These are phyloP conservation scores for Pseudocercospora eumusae DNA, from an alignment of 2,329 filamentous ascomycete species.

Conservation along the genomic window DNA sequence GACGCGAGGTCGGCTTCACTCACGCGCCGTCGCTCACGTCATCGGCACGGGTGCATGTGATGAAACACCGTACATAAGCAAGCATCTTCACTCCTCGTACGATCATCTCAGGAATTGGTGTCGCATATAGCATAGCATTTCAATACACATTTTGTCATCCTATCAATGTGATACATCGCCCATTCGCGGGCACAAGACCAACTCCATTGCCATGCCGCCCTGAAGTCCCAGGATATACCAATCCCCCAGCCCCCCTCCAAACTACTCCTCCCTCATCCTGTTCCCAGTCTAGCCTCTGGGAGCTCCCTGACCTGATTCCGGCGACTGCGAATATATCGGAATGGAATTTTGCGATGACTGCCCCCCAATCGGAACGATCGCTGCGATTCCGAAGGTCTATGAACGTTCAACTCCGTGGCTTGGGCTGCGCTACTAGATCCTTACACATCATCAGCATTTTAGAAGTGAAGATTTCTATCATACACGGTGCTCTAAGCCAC, in stretches of 20 bases:
- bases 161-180: background rate
- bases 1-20: background rate
- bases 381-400: background rate
- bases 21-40: background rate
- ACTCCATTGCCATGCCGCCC: background rate
- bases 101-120: background rate
- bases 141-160: background rate
- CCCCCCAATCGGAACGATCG: background rate
- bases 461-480: background rate
- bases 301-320: background rate
- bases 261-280: background rate
- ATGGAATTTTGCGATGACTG: background rate
- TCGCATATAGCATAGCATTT: background rate
- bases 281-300: background rate
- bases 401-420: background rate
- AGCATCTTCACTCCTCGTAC: background rate
- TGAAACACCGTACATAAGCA: background rate
- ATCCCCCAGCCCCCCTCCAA: background rate
- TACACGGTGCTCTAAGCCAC: background rate
- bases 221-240: background rate
- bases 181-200: background rate
- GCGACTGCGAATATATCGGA: background rate
- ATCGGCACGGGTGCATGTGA: background rate
- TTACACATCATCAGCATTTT: constrained; percentile 9
- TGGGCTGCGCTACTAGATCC: background rate